These are phyloP conservation scores for Collariella sp. DNA, from an alignment of 495 filamentous ascomycete genomes.

Conservation along the genomic window DNA sequence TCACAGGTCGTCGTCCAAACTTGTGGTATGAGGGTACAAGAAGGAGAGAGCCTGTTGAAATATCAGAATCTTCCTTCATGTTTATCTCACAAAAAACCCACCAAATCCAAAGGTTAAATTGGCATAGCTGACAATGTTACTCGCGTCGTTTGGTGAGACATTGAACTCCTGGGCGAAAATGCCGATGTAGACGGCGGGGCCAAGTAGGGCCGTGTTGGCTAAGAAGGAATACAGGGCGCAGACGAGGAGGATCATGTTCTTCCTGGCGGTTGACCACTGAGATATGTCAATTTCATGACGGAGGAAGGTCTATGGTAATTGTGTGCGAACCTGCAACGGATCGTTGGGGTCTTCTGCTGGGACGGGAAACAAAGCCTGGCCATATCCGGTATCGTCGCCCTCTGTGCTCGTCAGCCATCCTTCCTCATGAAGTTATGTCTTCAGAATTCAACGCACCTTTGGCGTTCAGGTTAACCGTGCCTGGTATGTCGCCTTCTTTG, in stretches of 20 bases:
- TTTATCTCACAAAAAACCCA: slow-evolving; percentile 5
- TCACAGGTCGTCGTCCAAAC: slow-evolving; percentile 51
- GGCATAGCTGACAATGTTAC: slow-evolving; percentile 51
- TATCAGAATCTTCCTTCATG: neutral
- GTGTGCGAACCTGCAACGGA: slow-evolving; percentile 38
- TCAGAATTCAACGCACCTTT: no score
- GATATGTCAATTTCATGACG: slow-evolving; percentile 4
- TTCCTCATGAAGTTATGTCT: no score
- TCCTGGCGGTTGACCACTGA: slow-evolving; percentile 51
- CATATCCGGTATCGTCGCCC: slow-evolving; percentile 54
- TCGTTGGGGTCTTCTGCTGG: slow-evolving; percentile 57
- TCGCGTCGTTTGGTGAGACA: slow-evolving; percentile 42
- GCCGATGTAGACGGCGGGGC: slow-evolving; percentile 52
- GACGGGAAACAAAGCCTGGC: slow-evolving; percentile 54
- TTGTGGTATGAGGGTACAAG: slow-evolving; percentile 55
- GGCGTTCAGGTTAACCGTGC: no score
- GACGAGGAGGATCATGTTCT: slow-evolving; percentile 51
- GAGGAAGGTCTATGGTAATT: slow-evolving; percentile 14
- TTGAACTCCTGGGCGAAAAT: slow-evolving; percentile 49
- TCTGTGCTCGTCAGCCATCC: slow-evolving; percentile 26
- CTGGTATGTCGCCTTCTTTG: no score
- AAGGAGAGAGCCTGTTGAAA: slow-evolving; percentile 40
- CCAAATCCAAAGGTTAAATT: slow-evolving; percentile 58
- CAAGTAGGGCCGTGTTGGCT: slow-evolving; percentile 49
- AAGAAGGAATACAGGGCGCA: slow-evolving; percentile 54